Conservation (phyloP, 1,284 basidiomycete species). For the Leccinum pachyderme region DNA sequence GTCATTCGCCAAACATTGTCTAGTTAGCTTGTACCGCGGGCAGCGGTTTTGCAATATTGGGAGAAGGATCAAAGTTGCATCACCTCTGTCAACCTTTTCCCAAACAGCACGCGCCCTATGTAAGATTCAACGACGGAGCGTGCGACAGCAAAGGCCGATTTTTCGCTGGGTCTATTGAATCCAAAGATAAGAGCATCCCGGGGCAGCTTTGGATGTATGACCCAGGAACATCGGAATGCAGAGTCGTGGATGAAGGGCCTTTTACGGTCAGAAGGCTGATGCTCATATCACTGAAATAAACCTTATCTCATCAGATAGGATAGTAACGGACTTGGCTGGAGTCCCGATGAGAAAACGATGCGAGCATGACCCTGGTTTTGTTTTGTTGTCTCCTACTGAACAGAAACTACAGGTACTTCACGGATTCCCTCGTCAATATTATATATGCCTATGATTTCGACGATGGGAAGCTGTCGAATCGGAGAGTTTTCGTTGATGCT, state of each 20-base stretch:
- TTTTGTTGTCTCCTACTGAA: conserved; percentile 3
- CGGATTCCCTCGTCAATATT: conserved; percentile 59
- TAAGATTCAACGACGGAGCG: conserved; percentile 69
- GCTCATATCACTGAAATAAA: no score
- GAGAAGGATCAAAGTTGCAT: conserved; percentile 13
- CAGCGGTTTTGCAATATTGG: conserved; percentile 24
- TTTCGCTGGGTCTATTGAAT: conserved; percentile 61
- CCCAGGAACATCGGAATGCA: conserved; percentile 43
- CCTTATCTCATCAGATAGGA: conserved; percentile 12
- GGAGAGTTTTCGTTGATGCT: conserved; percentile 56
- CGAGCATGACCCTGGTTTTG: conserved; percentile 11
- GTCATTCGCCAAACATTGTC: background rate
- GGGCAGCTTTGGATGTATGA: conserved; percentile 63
- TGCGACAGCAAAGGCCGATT: conserved; percentile 64
- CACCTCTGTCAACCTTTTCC: conserved; percentile 47
- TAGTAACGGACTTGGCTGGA: conserved; percentile 26
- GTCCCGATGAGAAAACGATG: conserved; percentile 24
- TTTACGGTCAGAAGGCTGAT: conserved; percentile 50
- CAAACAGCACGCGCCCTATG: conserved; percentile 39
- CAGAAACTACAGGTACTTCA: conserved; percentile 53
- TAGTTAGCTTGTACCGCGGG: conserved; percentile 21
- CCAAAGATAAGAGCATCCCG: conserved; percentile 46
- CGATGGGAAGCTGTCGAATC: conserved; percentile 52
- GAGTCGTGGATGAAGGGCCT: conserved; percentile 58
- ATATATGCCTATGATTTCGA: conserved; percentile 69